Percentiles rank a stretch among this genome's conserved stretches.
These are phyloP conservation scores for Leishmania guyanensis DNA, from an alignment of 208 protist species.

Conservation along the genomic window DNA sequence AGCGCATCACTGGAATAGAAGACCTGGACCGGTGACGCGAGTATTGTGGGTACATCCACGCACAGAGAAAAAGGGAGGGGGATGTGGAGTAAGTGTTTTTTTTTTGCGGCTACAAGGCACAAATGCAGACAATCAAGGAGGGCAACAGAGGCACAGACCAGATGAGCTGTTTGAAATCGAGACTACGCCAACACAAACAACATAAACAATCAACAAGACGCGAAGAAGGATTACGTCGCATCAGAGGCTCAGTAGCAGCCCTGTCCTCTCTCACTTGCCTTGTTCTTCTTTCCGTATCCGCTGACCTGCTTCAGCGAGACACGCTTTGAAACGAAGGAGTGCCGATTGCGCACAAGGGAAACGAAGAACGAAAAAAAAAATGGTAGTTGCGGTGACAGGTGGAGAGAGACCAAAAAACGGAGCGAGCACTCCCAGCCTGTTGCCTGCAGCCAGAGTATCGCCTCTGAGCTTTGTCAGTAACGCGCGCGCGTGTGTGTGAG, in stretches of 20 bases:
- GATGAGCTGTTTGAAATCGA: too few relatives aligned
- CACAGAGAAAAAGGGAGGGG: background rate
- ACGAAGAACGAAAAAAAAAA: slow-evolving; percentile 9
- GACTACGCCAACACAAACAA: too few relatives aligned
- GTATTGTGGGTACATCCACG: background rate
- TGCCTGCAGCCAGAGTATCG: background rate
- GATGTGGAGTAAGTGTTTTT: background rate
- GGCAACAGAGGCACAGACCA: too few relatives aligned
- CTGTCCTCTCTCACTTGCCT: background rate
- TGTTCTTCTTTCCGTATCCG: background rate
- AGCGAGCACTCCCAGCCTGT: background rate
- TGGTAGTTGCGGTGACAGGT: background rate
- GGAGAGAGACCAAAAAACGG: background rate
- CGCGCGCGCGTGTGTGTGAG: background rate
- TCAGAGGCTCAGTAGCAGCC: background rate
- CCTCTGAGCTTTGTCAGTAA: background rate
- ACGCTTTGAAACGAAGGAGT: background rate
- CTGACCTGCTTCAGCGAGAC: background rate
- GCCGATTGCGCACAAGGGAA: background rate
- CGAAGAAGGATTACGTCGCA: background rate
- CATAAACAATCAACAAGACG: background rate
- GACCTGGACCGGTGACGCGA: background rate
- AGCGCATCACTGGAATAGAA: background rate
- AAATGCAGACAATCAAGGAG: background rate
- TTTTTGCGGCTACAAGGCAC: background rate